Base-by-base conservation (phyloP, 345 rosid species). In the Diplotaxis tenuifolia region DNA sequence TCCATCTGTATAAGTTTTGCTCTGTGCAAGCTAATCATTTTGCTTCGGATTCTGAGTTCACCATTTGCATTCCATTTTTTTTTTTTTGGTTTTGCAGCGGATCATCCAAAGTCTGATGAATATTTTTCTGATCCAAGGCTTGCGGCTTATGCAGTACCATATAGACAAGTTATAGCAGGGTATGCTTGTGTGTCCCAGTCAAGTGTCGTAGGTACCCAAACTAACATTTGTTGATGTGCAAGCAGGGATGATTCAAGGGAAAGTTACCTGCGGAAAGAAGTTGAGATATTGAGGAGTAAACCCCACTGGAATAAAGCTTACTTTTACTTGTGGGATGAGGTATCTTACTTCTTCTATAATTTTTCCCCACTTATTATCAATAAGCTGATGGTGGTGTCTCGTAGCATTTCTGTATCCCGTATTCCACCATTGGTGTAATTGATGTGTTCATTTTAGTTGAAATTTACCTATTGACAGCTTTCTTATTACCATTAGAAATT, bases 281-380 rank as follows among this genome's bases (percentile, higher is more conserved):
- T 94, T 70, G 96, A 89, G 85, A 83, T 86, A 72, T 82, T 91
- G 86, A 88, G 90, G 84, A 86, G 89, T 72, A 91, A 91, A 80
- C 18, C 84, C 73, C 96, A 92, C 79, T 94, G 99, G 99, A 91
- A 89, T 73, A 94, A 94, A 75, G 97, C 97, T 68, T 94, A 91
- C 77, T 89, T 94, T 82, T 94, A 94, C 82, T 76, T 92, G 57
- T 94, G 97, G 97, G 99, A 92, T 83, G 99, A 94, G 97, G 97
- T 89, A 82, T 28, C 66, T 18, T 45, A 20, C 58, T 31, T 27
- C 22, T 14, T 29, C 20, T 32, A 3, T 68, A 1, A 10, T 36
- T 36, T 15, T n/a, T 18, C 25, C 4, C 11, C 45, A 8, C 40
- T 55, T 61, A 47, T 47, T 47, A 16, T 47, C 21, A 47, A 42